Percentiles rank a stretch among this genome's conserved stretches.
Evolutionary conservation across 345 rosid species (phyloP).

Genomic region (Eucalyptus cladocalyx): DNA sequence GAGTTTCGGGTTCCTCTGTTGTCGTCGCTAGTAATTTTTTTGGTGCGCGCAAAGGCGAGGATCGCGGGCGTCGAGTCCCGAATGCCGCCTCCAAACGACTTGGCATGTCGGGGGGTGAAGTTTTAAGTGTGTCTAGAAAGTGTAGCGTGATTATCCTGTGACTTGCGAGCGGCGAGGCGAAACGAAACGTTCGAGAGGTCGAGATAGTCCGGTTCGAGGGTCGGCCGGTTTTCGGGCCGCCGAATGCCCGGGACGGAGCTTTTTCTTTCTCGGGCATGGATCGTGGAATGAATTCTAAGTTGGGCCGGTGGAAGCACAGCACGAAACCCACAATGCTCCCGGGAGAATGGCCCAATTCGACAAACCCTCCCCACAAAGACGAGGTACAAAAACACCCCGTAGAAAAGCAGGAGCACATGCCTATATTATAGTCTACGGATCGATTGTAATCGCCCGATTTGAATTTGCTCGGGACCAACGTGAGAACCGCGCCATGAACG

Average conservation of each 20-base stretch:
- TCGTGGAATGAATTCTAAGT: neutral
- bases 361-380: neutral
- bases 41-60: neutral
- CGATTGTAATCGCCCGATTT: neutral
- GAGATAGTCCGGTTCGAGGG: neutral
- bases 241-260: neutral
- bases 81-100: neutral
- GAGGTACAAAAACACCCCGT: neutral
- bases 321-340: neutral
- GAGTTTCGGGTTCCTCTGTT: neutral
- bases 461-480: neutral
- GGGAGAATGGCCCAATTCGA: neutral
- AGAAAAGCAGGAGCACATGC: neutral
- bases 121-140: neutral
- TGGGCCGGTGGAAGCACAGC: neutral
- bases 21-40: neutral
- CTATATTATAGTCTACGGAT: neutral
- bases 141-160: neutral
- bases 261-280: neutral
- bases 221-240: neutral
- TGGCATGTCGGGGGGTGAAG: neutral
- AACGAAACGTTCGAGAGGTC: neutral
- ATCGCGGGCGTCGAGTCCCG: neutral
- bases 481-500: accelerated
- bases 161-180: neutral